phyloP scores from a whole-genome alignment of 192 early-diverging fungal genomes.

The Podila clonocystis region DNA sequence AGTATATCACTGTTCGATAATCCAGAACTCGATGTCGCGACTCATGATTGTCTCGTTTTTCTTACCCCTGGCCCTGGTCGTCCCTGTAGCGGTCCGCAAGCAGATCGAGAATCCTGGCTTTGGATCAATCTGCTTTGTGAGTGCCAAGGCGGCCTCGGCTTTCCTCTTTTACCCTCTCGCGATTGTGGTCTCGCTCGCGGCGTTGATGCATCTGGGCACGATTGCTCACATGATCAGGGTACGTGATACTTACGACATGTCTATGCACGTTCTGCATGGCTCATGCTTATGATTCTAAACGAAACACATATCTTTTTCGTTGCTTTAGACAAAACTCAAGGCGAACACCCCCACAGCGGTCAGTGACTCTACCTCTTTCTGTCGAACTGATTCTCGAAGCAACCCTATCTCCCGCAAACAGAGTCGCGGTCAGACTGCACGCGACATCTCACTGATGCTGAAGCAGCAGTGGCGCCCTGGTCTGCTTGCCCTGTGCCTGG shows the following conservation, averaged over 20 bases:
- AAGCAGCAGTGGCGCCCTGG: conserved; percentile 47
- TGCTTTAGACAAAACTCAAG: conserved; percentile 1
- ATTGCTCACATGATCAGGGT: conserved; percentile 32
- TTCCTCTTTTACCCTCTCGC: conserved; percentile 38
- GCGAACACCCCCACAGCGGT: not conserved
- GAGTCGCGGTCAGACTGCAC: conserved; percentile 24
- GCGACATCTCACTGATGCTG: conserved; percentile 26
- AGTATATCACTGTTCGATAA: conserved; percentile 3
- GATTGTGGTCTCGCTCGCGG: conserved; percentile 16
- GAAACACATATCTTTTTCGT: no score
- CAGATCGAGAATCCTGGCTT: conserved; percentile 35
- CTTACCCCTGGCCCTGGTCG: conserved; percentile 17
- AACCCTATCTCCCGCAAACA: conserved; percentile 6
- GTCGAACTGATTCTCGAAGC: not conserved
- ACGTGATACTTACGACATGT: not conserved
- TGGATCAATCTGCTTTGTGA: conserved; percentile 35
- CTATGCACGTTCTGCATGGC: no score
- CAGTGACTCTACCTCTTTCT: conserved; percentile 13
- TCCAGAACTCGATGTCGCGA: conserved; percentile 17
- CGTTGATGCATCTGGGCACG: conserved; percentile 24
- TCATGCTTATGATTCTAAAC: not conserved
- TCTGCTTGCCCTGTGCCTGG: conserved; percentile 22
- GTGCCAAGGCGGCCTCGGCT: not conserved
- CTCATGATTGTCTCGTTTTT: conserved; percentile 21
- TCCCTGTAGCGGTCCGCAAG: conserved; percentile 19